Evolutionary conservation across 208 protist genomes (phyloP).

Genomic region (Naegleria lovaniensis): DNA sequence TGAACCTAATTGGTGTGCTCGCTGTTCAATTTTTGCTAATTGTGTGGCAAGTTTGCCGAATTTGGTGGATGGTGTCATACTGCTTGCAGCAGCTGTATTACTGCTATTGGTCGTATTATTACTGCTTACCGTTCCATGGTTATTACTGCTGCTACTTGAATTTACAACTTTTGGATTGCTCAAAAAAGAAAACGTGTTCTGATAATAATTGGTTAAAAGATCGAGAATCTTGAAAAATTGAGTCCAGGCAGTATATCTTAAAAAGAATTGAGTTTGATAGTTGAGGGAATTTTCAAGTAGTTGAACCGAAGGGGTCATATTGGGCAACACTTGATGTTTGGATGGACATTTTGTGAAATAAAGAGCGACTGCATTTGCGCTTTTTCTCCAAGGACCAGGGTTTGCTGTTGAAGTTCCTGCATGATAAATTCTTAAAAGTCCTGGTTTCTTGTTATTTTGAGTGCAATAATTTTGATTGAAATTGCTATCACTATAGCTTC

Average conservation of each 20-base stretch:
- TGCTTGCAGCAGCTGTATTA: too few relatives aligned
- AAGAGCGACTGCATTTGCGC: not conserved
- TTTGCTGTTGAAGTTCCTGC: not conserved
- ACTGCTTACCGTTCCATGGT: not conserved
- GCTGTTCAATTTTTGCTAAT: not conserved
- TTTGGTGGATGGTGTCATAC: not conserved
- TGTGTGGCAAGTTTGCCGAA: not conserved
- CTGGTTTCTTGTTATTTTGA: not conserved
- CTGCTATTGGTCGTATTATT: too few relatives aligned
- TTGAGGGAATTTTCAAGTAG: not conserved
- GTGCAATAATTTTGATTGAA: too few relatives aligned
- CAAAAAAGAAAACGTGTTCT: not conserved
- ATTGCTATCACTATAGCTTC: not conserved
- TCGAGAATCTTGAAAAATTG: not conserved
- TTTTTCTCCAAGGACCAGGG: not conserved
- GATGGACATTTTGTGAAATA: not conserved
- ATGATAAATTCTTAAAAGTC: not conserved
- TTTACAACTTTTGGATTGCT: not conserved
- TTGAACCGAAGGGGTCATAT: not conserved
- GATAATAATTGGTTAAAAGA: not conserved
- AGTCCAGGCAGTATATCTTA: not conserved
- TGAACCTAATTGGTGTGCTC: not conserved
- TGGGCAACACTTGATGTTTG: not conserved
- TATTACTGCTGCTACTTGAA: not conserved
- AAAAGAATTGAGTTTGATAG: constrained; percentile 20